phyloP scores from a whole-genome alignment of 768 basidiomycete species.

The Lyophyllum shimeji region DNA sequence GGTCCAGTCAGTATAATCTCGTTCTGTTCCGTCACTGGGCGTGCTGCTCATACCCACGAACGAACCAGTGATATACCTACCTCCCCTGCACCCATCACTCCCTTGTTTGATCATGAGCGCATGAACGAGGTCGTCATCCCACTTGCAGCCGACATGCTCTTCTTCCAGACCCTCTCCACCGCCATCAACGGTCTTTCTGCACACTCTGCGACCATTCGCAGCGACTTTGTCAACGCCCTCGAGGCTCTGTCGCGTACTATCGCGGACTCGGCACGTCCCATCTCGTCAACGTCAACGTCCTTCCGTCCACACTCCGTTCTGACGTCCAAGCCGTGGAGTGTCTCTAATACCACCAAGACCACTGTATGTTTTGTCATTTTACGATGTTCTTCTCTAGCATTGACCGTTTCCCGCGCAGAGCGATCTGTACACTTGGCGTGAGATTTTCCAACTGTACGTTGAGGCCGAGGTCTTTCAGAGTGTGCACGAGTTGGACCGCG shows the following conservation, averaged over 20 bases:
- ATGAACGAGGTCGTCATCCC: slow-evolving; percentile 67
- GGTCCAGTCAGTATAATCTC: no score
- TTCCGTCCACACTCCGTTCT: slow-evolving; percentile 48
- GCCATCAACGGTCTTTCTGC: slow-evolving; percentile 52
- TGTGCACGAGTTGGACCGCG: slow-evolving; percentile 57
- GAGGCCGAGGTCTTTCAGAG: slow-evolving; percentile 87
- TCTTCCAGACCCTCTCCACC: slow-evolving; percentile 72
- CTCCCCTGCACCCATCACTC: not conserved
- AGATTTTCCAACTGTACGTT: slow-evolving; percentile 85
- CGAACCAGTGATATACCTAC: not conserved
- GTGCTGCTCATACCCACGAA: not conserved
- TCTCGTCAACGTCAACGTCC: slow-evolving; percentile 34
- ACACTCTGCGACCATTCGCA: slow-evolving; percentile 51
- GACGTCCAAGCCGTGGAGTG: slow-evolving; percentile 34
- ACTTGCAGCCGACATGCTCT: slow-evolving; percentile 75
- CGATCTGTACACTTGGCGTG: slow-evolving; percentile 87
- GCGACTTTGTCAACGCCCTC: slow-evolving; percentile 46
- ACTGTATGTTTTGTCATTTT: slow-evolving; percentile 16
- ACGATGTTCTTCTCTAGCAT: not conserved
- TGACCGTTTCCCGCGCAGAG: slow-evolving; percentile 26
- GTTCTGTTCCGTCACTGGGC: not conserved
- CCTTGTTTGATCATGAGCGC: not conserved
- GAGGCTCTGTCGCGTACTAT: slow-evolving; percentile 36
- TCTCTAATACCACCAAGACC: slow-evolving; percentile 12
- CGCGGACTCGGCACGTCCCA: slow-evolving; percentile 40